These are phyloP conservation scores for Metschnikowia noctiluminum DNA, from an alignment of 805 yeast genomes.

Conservation along the genomic window DNA sequence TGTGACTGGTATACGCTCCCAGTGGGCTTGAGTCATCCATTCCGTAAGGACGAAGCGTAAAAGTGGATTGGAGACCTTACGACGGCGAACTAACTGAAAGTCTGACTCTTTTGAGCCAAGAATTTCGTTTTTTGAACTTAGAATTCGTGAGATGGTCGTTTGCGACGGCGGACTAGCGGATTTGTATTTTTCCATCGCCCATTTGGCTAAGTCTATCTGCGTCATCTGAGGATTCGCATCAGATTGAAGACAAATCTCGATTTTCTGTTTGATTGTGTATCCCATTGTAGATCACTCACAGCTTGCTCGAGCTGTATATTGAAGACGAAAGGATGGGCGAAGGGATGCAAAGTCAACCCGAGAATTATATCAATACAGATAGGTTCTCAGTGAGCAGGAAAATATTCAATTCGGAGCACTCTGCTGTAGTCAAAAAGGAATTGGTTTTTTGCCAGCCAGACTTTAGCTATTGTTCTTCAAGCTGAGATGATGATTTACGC, in stretches of 20 bases:
- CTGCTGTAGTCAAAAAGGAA: too few species aligned
- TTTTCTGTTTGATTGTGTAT: constrained; percentile 57
- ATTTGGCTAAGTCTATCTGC: constrained; percentile 57
- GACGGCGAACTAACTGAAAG: constrained; percentile 47
- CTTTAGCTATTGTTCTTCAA: too few species aligned
- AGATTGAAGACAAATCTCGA: constrained; percentile 63
- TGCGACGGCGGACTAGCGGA: constrained; percentile 57
- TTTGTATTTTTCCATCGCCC: constrained; percentile 59
- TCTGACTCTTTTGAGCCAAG: constrained; percentile 50
- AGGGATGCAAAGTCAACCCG: too few species aligned
- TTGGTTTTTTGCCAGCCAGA: too few species aligned
- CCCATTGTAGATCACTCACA: constrained; percentile 38
- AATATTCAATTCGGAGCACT: too few species aligned
- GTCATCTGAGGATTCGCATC: constrained; percentile 69
- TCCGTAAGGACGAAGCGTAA: constrained; percentile 60
- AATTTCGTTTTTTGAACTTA: constrained; percentile 53
- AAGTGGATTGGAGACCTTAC: constrained; percentile 54
- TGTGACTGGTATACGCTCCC: constrained; percentile 65
- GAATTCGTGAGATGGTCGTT: constrained; percentile 60
- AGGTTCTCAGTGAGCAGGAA: too few species aligned
- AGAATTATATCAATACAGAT: too few species aligned
- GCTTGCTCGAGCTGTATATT: too few species aligned
- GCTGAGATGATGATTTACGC: not conserved
- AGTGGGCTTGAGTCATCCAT: constrained; percentile 64
- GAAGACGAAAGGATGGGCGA: too few species aligned